Evolutionary conservation across 1,284 basidiomycete species (phyloP), one percentile per base, ranked within the genome.

Genomic region (Ceratobasidium sp.): DNA sequence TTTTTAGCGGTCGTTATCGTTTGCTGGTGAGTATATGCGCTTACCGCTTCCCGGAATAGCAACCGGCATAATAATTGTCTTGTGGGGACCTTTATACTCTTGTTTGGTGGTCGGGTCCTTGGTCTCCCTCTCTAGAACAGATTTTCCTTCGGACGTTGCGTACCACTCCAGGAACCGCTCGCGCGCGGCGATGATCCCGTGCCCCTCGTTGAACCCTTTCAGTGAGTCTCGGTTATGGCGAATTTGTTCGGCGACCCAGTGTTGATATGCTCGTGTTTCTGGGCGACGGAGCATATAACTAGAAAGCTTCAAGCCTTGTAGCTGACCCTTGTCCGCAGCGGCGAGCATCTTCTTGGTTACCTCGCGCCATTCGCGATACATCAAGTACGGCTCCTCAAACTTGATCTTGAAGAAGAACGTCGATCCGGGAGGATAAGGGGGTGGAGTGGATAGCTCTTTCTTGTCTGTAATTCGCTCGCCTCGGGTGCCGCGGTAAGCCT

Each of bases 341-440:
- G 82, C 80, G 5, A 97, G 82, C 34, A 96, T 81, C 20, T 78
- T 81, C 76, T 94, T 91, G 6, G 97, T 98, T 57, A 96, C 84
- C 79, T 99, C 97, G 65, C 97, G 84, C 95, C 95, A 99, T 77
- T 98, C 93, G 57, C 97, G 89, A 79, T 98, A 98, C 88, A 97
- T 96, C 82, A 98, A 88, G 77, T 99, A 99, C 0, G 96, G 96
- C 77, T 99, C 94, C 78, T 98, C 95, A 78, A 98, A 99, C 78
- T 99, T 99, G 81, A 99, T 86, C 78, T 99, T 99, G 88, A 98
- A 99, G 84, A 99, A 98, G 83, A 98, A 97, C 0, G 93, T 89
- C 5, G 92, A 88, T 15, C 91, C 91, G 0, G 88, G 79, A 0
- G 82, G 78, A 76, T 96, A 96, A 0, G 93, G 94, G 27, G 35